Evolutionary conservation across 495 filamentous ascomycete genomes (phyloP).

Genomic region (Xylaria longipes): DNA sequence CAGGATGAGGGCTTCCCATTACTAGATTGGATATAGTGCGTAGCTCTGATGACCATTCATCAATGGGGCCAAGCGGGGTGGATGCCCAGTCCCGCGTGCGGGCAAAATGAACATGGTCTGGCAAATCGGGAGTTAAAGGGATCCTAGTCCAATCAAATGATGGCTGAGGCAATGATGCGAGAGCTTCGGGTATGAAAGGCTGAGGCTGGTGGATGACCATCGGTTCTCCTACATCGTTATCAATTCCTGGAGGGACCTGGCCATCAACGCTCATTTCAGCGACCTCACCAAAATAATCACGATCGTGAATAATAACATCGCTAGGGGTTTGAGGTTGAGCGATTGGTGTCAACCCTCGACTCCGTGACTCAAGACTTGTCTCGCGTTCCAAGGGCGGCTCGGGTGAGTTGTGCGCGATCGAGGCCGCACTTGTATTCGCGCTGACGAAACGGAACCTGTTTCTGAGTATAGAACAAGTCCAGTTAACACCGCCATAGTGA

Average conservation of each 20-base stretch:
- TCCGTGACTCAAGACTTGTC: conserved; percentile 32
- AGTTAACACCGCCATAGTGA: conserved; percentile 62
- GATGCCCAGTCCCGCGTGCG: conserved; percentile 68
- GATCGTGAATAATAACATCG: conserved; percentile 38
- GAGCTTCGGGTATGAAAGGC: conserved; percentile 36
- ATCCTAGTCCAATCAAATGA: conserved; percentile 76
- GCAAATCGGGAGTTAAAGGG: conserved; percentile 60
- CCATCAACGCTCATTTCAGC: conserved; percentile 28
- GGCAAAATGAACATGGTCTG: conserved; percentile 69
- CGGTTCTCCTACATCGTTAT: conserved; percentile 27
- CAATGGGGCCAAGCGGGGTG: conserved; percentile 70
- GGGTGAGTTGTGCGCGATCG: conserved; percentile 43
- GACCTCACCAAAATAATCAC: conserved; percentile 49
- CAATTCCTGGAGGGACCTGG: conserved; percentile 29
- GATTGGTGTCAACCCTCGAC: conserved; percentile 37
- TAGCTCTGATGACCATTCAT: conserved; percentile 66
- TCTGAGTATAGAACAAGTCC: conserved; percentile 68
- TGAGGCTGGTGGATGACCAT: conserved; percentile 31
- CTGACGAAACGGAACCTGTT: conserved; percentile 68
- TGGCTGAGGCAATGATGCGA: conserved; percentile 36
- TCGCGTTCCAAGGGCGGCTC: conserved; percentile 38
- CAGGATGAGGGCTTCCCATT: conserved; percentile 75
- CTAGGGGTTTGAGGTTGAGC: conserved; percentile 33
- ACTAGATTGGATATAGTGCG: conserved; percentile 70
- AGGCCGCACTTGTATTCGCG: conserved; percentile 44